A percentile compares a stretch with the other conserved stretches of the same genome.
These are phyloP conservation scores for Dactylonectria macrodidyma DNA, from an alignment of 2,329 filamentous ascomycete genomes.

Conservation along the genomic window DNA sequence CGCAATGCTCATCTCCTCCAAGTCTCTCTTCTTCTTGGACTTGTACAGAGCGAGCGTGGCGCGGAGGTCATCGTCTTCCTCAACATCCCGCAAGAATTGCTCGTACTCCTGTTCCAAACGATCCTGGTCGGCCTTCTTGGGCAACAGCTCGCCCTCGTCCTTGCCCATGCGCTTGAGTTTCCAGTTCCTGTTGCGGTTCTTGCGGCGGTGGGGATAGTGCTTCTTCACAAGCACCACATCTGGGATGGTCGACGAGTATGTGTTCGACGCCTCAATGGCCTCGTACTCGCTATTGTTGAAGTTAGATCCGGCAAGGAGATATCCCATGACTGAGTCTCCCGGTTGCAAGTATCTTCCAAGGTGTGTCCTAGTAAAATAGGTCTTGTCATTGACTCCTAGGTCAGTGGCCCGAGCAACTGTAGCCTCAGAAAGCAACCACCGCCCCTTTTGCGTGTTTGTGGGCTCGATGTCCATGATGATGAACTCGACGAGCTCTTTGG, in stretches of 20 bases:
- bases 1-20: constrained; percentile 78
- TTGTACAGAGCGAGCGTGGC: constrained; percentile 91
- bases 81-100: constrained; percentile 95
- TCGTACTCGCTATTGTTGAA: constrained; percentile 94
- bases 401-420: constrained; percentile 91
- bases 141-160: constrained; percentile 89
- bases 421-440: constrained; percentile 87
- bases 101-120: constrained; percentile 95
- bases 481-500: constrained; percentile 90
- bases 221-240: constrained; percentile 98
- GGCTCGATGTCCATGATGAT: constrained; percentile 95
- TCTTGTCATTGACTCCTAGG: constrained; percentile 86
- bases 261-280: constrained; percentile 82
- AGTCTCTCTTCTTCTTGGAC: constrained; percentile 66
- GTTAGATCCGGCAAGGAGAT: constrained; percentile 88
- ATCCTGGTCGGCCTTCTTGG: constrained; percentile 89
- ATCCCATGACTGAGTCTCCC: constrained; percentile 96
- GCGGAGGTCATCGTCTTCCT: constrained; percentile 92
- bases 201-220: constrained; percentile 89
- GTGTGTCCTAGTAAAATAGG: constrained; percentile 92
- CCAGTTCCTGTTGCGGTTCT: constrained; percentile 88
- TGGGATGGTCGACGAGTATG: constrained; percentile 84
- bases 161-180: constrained; percentile 92
- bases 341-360: constrained; percentile 87
- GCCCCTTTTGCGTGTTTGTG: constrained; percentile 81